Base-by-base conservation (phyloP, 78 protist species). In the Dictyostelium capitatum region DNA sequence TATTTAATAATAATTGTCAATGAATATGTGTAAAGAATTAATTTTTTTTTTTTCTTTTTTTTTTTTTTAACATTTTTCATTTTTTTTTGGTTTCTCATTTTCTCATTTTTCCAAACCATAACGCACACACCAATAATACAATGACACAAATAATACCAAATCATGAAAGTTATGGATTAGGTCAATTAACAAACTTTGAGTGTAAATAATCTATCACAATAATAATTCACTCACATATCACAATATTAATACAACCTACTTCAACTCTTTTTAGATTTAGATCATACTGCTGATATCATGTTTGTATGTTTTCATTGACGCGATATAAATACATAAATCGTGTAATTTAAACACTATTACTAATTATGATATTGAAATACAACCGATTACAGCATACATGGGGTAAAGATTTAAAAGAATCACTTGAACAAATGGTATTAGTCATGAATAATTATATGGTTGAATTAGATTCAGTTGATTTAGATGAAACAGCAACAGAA, bases 241-340 rank as follows among this genome's bases (percentile, higher is more conserved):
- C 14, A 70, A n/a, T 14, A 64, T 4, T 37, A 46, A 54, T 1
- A 28, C 1, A 32, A 6, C 37, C 15, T 12, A 6, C 54, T 30
- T 28, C 15, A 30, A 19, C 50, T n/a, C 5, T 65, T 9, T 65
- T 11, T 65, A 84, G 92, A 84, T 62, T 62, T 84, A 43, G 92
- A 84, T 62, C 92, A 84, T 56, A 84, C 92, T 6, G 92, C 92
- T 14, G 92, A 84, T 84, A 84, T 84, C 48, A 84, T 72, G 82
- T 84, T 84, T 75, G 91, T 83, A 73, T 30, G 80, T 10, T 48
- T n/a, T n/a, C n/a, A n/a, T n/a, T n/a, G n/a, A n/a, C n/a, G n/a
- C n/a, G n/a, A n/a, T n/a, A n/a, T n/a, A n/a, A n/a, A n/a, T n/a
- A n/a, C n/a, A n/a, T n/a, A n/a, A n/a, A n/a, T n/a, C n/a, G n/a